These are phyloP conservation scores for Chlamydomonas sphaeroides DNA, from an alignment of 139 green algal genomes.

Conservation along the genomic window DNA sequence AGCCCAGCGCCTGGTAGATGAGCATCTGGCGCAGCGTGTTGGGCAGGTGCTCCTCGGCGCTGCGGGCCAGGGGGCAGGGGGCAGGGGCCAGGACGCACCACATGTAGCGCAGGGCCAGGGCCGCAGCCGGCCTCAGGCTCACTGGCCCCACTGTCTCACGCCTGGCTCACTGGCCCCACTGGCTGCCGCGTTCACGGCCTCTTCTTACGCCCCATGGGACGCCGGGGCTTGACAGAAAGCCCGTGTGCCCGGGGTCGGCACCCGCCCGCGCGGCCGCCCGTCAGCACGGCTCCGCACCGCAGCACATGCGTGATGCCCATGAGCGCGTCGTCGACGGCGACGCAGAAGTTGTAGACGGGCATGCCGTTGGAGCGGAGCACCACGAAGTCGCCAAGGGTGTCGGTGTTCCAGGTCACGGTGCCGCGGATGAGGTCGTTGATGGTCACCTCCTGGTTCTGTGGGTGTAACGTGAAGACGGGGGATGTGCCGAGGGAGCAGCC, in stretches of 20 bases:
- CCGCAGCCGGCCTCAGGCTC: too few species aligned
- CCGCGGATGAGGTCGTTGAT: conserved; percentile 91
- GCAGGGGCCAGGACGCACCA: too few species aligned
- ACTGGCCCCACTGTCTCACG: too few species aligned
- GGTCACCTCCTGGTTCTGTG: conserved; percentile 66
- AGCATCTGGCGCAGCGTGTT: conserved; percentile 98
- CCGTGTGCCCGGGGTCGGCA: too few species aligned
- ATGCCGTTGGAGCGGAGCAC: conserved; percentile 96
- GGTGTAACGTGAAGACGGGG: too few species aligned
- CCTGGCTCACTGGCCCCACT: too few species aligned
- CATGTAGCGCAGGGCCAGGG: too few species aligned
- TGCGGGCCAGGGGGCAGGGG: conserved; percentile 9
- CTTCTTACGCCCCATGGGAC: too few species aligned
- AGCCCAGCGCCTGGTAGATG: conserved; percentile 95
- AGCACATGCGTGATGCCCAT: conserved; percentile 99
- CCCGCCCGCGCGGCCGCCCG: too few species aligned
- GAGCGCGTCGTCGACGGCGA: conserved; percentile 96
- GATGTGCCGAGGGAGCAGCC: too few species aligned
- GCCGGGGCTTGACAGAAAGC: too few species aligned
- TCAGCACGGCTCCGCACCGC: conserved; percentile 64
- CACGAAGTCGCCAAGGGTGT: conserved; percentile 99
- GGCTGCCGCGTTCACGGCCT: too few species aligned
- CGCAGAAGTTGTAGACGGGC: conserved; percentile 99
- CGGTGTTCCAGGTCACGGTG: conserved; percentile 94
- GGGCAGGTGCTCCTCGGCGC: conserved; percentile 98